Conservation (phyloP, 176 grass and related monocot genomes). For the Ampelocalamus luodianensis region DNA sequence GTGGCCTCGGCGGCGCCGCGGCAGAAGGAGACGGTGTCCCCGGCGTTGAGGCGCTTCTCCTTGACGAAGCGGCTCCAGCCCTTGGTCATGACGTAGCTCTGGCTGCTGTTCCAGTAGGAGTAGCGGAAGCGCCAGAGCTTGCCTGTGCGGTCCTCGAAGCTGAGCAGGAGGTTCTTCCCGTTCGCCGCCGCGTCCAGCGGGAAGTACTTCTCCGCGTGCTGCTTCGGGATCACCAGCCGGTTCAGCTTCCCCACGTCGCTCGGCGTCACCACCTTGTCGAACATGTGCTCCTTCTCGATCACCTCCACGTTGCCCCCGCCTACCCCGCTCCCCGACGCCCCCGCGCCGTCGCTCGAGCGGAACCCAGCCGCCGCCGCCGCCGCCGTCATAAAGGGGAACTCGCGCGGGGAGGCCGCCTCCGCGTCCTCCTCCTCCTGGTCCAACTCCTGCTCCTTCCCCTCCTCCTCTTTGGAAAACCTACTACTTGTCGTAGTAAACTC, state of each 20-base stretch:
- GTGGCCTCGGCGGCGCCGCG: constrained; percentile 54
- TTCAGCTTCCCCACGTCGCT: constrained; percentile 96
- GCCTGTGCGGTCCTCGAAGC: constrained; percentile 80
- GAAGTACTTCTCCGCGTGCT: constrained; percentile 90
- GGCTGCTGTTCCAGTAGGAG: constrained; percentile 96
- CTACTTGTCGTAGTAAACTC: constrained; percentile 45
- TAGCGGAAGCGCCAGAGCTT: constrained; percentile 96
- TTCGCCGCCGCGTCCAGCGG: constrained; percentile 63
- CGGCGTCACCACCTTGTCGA: constrained; percentile 88
- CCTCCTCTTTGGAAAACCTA: constrained; percentile 51
- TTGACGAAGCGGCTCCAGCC: constrained; percentile 94
- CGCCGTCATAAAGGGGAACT: constrained; percentile 56
- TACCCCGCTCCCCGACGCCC: constrained; percentile 47
- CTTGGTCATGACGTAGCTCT: constrained; percentile 98
- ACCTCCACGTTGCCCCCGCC: constrained; percentile 27
- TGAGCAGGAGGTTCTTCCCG: constrained; percentile 70
- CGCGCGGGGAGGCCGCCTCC: constrained; percentile 38
- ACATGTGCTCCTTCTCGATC: constrained; percentile 91
- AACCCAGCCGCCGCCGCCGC: too few relatives aligned
- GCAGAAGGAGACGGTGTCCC: constrained; percentile 86
- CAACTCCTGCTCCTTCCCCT: neutral
- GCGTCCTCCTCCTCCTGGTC: neutral
- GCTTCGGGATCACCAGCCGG: constrained; percentile 84
- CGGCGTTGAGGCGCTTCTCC: constrained; percentile 80
- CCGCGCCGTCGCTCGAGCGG: constrained; percentile 48